A percentile compares a stretch with the other conserved stretches of the same genome.
phyloP scores from a whole-genome alignment of 306 rosid genomes.

The Corylus americana region DNA sequence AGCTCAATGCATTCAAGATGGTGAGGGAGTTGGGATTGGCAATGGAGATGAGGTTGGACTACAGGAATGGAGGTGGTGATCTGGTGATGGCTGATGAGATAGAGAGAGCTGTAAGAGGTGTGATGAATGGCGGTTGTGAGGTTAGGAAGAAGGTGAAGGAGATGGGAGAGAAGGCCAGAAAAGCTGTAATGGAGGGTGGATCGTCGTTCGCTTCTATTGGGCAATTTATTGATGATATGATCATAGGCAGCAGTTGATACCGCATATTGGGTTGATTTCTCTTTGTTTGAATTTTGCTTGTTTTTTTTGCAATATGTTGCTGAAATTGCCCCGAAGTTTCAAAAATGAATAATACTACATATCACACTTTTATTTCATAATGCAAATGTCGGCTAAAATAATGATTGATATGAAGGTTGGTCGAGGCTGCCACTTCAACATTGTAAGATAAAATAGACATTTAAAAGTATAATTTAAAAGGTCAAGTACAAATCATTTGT shows the following conservation, averaged over 20 bases:
- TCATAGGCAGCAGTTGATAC: slow-evolving; percentile 11
- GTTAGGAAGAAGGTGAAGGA: slow-evolving; percentile 44
- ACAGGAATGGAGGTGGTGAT: slow-evolving; percentile 32
- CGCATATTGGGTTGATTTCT: not conserved
- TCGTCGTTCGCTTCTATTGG: slow-evolving; percentile 37
- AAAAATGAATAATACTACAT: no score
- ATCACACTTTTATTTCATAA: no score
- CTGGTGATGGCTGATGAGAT: slow-evolving; percentile 55
- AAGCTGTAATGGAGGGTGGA: slow-evolving; percentile 38
- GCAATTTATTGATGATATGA: slow-evolving; percentile 27
- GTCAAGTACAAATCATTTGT: no score
- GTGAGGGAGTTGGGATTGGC: slow-evolving; percentile 50
- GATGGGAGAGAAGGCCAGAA: slow-evolving; percentile 40
- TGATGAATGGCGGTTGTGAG: slow-evolving; percentile 37
- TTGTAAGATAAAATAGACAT: no score
- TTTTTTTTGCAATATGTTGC: not conserved
- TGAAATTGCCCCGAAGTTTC: not conserved
- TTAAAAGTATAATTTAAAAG: no score
- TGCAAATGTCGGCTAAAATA: no score
- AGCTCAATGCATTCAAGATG: slow-evolving; percentile 60
- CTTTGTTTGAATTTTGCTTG: not conserved
- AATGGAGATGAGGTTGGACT: slow-evolving; percentile 48
- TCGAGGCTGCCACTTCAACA: no score
- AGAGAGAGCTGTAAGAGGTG: slow-evolving; percentile 32
- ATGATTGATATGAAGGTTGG: no score